phyloP scores from a whole-genome alignment of 129 eudicot genomes.

The Pseudognaphalium luteoalbum region DNA sequence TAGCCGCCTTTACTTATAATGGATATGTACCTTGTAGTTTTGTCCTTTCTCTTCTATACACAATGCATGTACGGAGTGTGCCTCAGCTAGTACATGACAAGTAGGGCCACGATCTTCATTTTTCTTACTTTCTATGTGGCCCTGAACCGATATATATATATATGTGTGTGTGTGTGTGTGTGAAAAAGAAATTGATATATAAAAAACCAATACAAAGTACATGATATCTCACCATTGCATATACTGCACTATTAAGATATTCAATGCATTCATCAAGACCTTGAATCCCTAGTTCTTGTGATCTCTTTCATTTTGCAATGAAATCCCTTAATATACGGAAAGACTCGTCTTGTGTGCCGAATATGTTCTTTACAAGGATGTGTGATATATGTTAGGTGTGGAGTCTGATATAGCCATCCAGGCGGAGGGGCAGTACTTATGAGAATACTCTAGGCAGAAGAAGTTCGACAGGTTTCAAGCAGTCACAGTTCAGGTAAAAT shows the following conservation, averaged over 20 bases:
- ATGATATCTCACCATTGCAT: neutral
- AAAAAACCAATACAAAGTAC: neutral
- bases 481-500: too few relatives aligned
- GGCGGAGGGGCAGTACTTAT: too few relatives aligned
- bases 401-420: too few relatives aligned
- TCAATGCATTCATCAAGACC: neutral
- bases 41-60: neutral
- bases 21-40: neutral
- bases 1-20: neutral
- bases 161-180: neutral
- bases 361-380: neutral
- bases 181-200: too few relatives aligned
- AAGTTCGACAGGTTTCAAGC: too few relatives aligned
- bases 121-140: neutral
- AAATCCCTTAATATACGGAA: neutral
- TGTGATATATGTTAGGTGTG: neutral
- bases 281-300: neutral
- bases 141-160: neutral
- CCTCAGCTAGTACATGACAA: neutral
- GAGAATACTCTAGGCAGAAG: too few relatives aligned
- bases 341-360: neutral
- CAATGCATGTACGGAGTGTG: neutral
- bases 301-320: neutral
- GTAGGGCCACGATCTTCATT: neutral
- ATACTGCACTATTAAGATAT: neutral